These are phyloP conservation scores for Mycena sp. DNA, from an alignment of 1,284 basidiomycete species.

Conservation along the genomic window DNA sequence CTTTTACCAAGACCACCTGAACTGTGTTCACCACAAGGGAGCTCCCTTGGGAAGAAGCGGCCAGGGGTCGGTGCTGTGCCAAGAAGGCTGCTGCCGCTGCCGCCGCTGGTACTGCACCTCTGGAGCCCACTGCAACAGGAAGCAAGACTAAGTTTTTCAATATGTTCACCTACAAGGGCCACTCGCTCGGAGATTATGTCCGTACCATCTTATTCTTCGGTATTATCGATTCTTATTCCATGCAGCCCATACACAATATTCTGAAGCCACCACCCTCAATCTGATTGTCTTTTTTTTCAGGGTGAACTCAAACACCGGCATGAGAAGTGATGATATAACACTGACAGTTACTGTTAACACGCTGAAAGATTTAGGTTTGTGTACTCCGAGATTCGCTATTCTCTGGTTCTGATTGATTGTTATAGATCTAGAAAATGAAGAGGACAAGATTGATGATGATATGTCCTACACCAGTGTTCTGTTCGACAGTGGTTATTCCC, in stretches of 20 bases:
- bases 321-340: conserved; percentile 30
- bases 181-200: conserved; percentile 33
- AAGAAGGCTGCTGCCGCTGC: conserved; percentile 1
- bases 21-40: conserved; percentile 36
- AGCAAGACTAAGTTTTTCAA: conserved; percentile 25
- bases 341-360: too few species aligned
- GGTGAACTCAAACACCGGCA: conserved; percentile 30
- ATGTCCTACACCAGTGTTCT: too few species aligned
- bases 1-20: conserved; percentile 26
- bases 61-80: conserved; percentile 19
- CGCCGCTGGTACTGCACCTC: not conserved
- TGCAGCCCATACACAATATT: conserved; percentile 26
- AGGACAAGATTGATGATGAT: too few species aligned
- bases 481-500: too few species aligned
- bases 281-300: conserved; percentile 11
- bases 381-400: too few species aligned
- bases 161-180: conserved; percentile 31
- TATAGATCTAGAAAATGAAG: too few species aligned
- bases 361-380: too few species aligned
- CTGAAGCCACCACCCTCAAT: not conserved
- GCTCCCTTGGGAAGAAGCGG: conserved; percentile 37
- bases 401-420: too few species aligned
- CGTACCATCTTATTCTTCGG: conserved; percentile 28
- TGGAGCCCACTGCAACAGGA: not conserved
- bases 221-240: conserved; percentile 31